These are phyloP conservation scores for Suhomyces guaymorum DNA, from an alignment of 1,139 yeast species.

Conservation along the genomic window DNA sequence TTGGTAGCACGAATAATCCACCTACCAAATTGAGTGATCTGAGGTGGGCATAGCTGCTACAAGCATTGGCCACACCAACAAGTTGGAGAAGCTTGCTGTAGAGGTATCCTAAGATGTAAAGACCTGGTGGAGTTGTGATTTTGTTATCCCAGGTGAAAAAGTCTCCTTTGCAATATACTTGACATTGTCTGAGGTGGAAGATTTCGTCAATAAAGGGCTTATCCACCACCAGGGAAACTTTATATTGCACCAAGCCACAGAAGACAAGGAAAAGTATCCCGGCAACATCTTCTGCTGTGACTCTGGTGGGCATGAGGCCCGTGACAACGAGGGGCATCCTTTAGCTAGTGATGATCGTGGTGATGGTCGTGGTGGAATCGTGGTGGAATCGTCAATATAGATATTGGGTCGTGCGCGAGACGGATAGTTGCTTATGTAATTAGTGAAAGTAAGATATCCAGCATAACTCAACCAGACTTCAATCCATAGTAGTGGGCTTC, in stretches of 20 bases:
- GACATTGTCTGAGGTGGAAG: constrained; percentile 82
- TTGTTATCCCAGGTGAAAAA: constrained; percentile 79
- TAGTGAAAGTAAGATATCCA: no score
- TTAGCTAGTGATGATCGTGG: no score
- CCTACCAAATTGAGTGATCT: constrained; percentile 67
- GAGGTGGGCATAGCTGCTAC: constrained; percentile 44
- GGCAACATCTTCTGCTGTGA: not conserved
- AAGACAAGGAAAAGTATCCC: constrained; percentile 15
- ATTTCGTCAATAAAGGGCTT: constrained; percentile 69
- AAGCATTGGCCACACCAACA: constrained; percentile 25
- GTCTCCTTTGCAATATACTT: constrained; percentile 59
- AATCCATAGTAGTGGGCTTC: no score
- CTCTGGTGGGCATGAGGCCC: not conserved
- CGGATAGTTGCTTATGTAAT: not conserved
- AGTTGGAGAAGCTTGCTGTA: constrained; percentile 37
- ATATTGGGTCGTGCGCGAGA: constrained; percentile 2
- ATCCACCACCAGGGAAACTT: constrained; percentile 28
- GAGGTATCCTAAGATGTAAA: constrained; percentile 64
- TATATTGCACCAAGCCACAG: constrained; percentile 18
- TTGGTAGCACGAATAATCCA: constrained; percentile 56
- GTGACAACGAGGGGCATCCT: constrained; percentile 1
- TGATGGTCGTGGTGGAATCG: no score
- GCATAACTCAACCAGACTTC: no score
- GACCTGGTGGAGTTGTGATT: constrained; percentile 96
- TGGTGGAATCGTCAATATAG: no score